Base-by-base conservation (phyloP, 352 stramenopile genomes). In the Phytophthora cajani region DNA sequence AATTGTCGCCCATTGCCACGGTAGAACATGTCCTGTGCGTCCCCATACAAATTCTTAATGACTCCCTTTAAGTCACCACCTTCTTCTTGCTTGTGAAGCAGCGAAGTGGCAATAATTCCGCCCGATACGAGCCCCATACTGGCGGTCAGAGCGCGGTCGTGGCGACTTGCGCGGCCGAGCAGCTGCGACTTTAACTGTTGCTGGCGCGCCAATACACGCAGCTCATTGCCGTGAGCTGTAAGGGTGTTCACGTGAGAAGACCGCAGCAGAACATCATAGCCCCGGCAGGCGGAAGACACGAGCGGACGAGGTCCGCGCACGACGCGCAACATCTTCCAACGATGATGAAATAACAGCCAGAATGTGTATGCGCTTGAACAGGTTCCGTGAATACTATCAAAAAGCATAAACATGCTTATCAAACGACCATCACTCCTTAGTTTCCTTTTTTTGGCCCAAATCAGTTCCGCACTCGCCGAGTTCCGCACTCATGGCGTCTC, bases 101-200 rank as follows among this genome's bases (percentile, higher is more conserved):
- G 27, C 27, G 69, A 73, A 21, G 80, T 87, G 50, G 81, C 73
- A 2, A 77, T 58, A 17, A 89, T 58, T 9, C 84, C 84, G 19
- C 80, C 77, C 0, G 79, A 82, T 14, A 90, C 63, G 12, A 84
- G 59, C 14, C 82, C 82, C 67, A 92, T 73, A 55, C 73, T 88
- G 44, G 81, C 78, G 7, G 80, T 78, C 14, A 92, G 65, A 23
- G 80, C 64, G n/a, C 72, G 66, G 30, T 92, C 81, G 17, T 80
- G 74, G 12, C 61, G 66, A 25, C 52, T 62, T n/a, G 36, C 51
- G 12, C 65, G 72, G 62, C 14, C 38, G 2, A 68, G 11, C 33
- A 80, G 17, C 44, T 69, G 49, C 52, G 52, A 53, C 3, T 67
- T 72, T 4, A 62, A 64, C 55, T 74, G 72, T 19, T 77, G 54